Percentiles rank a stretch among this genome's conserved stretches.
These are phyloP conservation scores for Amylocystis lapponica DNA, from an alignment of 768 basidiomycete species.

Conservation along the genomic window DNA sequence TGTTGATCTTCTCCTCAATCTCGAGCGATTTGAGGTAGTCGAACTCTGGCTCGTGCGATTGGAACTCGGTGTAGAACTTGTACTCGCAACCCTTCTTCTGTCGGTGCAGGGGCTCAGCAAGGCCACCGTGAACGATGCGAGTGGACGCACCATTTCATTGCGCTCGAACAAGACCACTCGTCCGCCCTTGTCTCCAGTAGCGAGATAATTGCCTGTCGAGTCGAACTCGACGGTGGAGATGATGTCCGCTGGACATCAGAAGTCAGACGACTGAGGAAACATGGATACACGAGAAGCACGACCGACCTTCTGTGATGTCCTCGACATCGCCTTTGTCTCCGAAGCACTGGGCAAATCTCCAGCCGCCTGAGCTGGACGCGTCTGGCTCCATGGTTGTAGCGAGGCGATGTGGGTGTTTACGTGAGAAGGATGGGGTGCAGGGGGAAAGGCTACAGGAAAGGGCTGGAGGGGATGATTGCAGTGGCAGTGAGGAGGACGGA, in stretches of 20 bases:
- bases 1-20: conserved; percentile 99
- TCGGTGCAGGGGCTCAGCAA: not conserved
- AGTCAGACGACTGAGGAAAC: conserved; percentile 9
- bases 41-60: conserved; percentile 99
- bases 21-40: conserved; percentile 99
- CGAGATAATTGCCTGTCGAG: conserved; percentile 98
- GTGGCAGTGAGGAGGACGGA: not conserved
- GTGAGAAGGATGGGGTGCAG: conserved; percentile 1
- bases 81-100: conserved; percentile 99
- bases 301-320: conserved; percentile 95
- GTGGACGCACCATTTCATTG: conserved; percentile 79
- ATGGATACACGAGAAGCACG: conserved; percentile 7
- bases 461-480: conserved; percentile 3
- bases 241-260: conserved; percentile 78
- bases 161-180: conserved; percentile 98
- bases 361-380: conserved; percentile 78
- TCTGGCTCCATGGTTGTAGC: conserved; percentile 65
- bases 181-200: conserved; percentile 99
- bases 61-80: conserved; percentile 99
- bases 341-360: conserved; percentile 99
- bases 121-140: conserved; percentile 1
- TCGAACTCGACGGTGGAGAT: conserved; percentile 99
- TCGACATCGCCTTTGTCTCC: conserved; percentile 99
- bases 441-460: not conserved
- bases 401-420: not conserved